Conservation (phyloP, 306 rosid genomes). For the Spatholobus suberectus region DNA sequence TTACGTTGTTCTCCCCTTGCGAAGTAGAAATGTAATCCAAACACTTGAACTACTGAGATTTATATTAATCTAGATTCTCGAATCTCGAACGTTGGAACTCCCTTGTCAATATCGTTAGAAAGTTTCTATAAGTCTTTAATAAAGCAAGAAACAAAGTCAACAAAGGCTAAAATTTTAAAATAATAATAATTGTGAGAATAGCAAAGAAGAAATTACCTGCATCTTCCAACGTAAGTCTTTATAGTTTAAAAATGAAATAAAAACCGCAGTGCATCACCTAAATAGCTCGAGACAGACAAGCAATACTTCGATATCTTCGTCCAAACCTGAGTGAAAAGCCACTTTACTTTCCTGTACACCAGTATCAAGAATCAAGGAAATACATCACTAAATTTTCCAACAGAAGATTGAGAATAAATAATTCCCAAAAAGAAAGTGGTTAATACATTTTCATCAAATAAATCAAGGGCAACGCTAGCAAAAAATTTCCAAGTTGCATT, state of each 20-base stretch:
- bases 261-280: not conserved
- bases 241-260: not conserved
- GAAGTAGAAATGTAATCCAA: not conserved
- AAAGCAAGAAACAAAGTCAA: constrained; percentile 21
- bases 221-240: not conserved
- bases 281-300: not conserved
- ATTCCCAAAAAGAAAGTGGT: not conserved
- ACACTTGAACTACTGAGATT: constrained; percentile 1
- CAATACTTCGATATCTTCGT: not conserved
- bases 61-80: not conserved
- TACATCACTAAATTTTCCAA: not conserved
- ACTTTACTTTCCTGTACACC: not conserved
- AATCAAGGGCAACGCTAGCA: not conserved
- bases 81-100: constrained; percentile 4
- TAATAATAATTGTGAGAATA: not conserved
- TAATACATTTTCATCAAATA: not conserved
- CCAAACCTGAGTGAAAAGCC: not conserved
- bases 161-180: not conserved
- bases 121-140: constrained; percentile 15
- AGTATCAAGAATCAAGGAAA: not conserved
- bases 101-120: constrained; percentile 31
- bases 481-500: constrained; percentile 12
- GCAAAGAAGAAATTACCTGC: not conserved
- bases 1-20: not conserved
- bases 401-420: not conserved